phyloP scores from a whole-genome alignment of 306 rosid genomes.

The Quercus mongolica region DNA sequence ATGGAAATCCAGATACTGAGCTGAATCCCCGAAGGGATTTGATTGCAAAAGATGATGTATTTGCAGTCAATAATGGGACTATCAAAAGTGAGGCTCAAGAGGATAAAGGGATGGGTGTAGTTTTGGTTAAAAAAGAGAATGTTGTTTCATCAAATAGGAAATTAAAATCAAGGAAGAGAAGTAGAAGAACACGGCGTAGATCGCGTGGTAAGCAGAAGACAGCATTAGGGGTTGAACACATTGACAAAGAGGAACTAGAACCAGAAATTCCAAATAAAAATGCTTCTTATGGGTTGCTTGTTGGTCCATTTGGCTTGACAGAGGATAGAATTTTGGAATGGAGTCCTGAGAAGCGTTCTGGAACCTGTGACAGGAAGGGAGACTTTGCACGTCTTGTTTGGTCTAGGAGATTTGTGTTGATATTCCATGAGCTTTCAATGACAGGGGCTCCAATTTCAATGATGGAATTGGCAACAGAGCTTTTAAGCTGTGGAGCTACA shows the following conservation, averaged over 20 bases:
- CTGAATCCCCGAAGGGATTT: conserved; percentile 40
- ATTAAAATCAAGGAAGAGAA: conserved; percentile 47
- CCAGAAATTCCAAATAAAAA: conserved; percentile 62
- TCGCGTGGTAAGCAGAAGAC: conserved; percentile 48
- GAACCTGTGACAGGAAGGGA: conserved; percentile 62
- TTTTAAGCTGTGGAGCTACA: conserved; percentile 78
- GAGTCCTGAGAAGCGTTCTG: conserved; percentile 64
- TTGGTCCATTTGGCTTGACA: conserved; percentile 80
- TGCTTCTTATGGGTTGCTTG: conserved; percentile 72
- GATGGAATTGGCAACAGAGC: conserved; percentile 94
- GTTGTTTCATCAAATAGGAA: conserved; percentile 38
- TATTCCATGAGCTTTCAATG: conserved; percentile 95
- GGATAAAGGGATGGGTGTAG: conserved; percentile 35
- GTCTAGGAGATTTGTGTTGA: conserved; percentile 73
- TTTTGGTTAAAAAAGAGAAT: conserved; percentile 46
- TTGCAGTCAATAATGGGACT: conserved; percentile 35
- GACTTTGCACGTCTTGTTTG: conserved; percentile 68
- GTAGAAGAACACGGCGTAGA: conserved; percentile 32
- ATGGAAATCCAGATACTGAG: conserved; percentile 30
- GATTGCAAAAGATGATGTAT: conserved; percentile 21
- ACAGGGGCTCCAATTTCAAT: conserved; percentile 94
- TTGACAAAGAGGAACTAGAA: conserved; percentile 50
- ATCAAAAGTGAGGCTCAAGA: conserved; percentile 20
- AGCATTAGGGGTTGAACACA: conserved; percentile 26
- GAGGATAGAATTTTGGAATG: conserved; percentile 71